A percentile compares a stretch with the other conserved stretches of the same genome.
phyloP scores from a whole-genome alignment of 2,329 filamentous ascomycete species.

The Aspergillus glaucus region DNA sequence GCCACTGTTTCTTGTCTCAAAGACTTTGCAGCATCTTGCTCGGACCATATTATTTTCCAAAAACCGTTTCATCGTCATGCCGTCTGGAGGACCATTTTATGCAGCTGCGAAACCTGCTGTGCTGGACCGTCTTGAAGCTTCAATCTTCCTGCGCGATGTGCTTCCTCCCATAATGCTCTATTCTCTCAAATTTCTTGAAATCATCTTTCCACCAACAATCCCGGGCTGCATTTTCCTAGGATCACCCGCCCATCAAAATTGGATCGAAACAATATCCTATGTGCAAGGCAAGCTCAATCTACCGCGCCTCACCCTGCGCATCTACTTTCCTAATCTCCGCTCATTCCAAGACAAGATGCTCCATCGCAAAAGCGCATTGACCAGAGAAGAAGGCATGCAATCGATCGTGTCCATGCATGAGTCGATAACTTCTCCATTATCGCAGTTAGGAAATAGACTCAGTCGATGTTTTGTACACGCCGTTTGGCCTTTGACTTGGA shows the following conservation, averaged over 20 bases:
- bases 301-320: not conserved
- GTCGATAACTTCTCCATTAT: no score
- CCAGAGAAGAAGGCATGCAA: no score
- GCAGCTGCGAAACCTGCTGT: not conserved
- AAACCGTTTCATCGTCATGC: not conserved
- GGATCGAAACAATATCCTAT: not conserved
- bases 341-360: no score
- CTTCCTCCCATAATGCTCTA: not conserved
- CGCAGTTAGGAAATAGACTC: no score
- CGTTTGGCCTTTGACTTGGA: no score
- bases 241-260: not conserved
- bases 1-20: not conserved
- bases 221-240: not conserved
- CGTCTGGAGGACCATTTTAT: not conserved
- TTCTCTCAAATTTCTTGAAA: not conserved
- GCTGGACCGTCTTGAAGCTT: not conserved
- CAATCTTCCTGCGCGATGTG: not conserved
- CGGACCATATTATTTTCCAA: not conserved
- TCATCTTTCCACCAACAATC: not conserved
- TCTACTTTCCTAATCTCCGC: not conserved
- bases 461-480: no score
- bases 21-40: not conserved
- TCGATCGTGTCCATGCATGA: no score
- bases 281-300: not conserved
- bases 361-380: no score